Evolutionary conservation across 179 eudicot genomes (phyloP).

Genomic region (Gypsophila paniculata): DNA sequence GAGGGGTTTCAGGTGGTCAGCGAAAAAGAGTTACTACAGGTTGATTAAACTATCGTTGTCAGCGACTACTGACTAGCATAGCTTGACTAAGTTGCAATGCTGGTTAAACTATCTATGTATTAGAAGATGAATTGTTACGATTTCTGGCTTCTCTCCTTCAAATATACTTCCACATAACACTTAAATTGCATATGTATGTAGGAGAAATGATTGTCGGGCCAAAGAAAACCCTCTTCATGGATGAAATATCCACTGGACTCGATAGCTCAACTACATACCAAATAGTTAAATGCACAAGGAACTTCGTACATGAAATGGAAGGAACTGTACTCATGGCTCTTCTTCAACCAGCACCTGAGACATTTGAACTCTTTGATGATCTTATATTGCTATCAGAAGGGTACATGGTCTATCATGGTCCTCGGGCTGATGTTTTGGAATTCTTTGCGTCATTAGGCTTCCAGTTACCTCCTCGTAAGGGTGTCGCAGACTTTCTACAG

Average conservation of each 20-base stretch:
- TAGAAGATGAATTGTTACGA: not conserved
- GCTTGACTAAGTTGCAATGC: not conserved
- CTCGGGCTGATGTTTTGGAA: slow-evolving; percentile 55
- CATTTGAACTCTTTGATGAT: slow-evolving; percentile 72
- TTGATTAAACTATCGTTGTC: not conserved
- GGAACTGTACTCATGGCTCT: slow-evolving; percentile 69
- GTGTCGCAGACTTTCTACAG: slow-evolving; percentile 57
- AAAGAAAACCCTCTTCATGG: slow-evolving; percentile 87
- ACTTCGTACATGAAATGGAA: slow-evolving; percentile 79
- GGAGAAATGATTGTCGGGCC: slow-evolving; percentile 99
- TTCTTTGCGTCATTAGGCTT: slow-evolving; percentile 72
- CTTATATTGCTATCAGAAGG: slow-evolving; percentile 65
- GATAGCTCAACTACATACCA: slow-evolving; percentile 96
- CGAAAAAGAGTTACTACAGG: slow-evolving; percentile 40
- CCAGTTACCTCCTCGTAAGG: slow-evolving; percentile 63
- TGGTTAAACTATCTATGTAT: not conserved
- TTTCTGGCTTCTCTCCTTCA: not conserved
- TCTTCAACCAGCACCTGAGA: slow-evolving; percentile 80
- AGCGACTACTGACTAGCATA: not conserved
- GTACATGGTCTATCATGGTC: slow-evolving; percentile 74
- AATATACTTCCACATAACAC: not conserved
- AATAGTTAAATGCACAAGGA: slow-evolving; percentile 68
- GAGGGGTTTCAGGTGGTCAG: slow-evolving; percentile 42
- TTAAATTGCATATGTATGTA: slow-evolving; percentile 24
- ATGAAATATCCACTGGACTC: slow-evolving; percentile 92